phyloP scores from a whole-genome alignment of 129 eudicot species.

The Flaveria bidentis region DNA sequence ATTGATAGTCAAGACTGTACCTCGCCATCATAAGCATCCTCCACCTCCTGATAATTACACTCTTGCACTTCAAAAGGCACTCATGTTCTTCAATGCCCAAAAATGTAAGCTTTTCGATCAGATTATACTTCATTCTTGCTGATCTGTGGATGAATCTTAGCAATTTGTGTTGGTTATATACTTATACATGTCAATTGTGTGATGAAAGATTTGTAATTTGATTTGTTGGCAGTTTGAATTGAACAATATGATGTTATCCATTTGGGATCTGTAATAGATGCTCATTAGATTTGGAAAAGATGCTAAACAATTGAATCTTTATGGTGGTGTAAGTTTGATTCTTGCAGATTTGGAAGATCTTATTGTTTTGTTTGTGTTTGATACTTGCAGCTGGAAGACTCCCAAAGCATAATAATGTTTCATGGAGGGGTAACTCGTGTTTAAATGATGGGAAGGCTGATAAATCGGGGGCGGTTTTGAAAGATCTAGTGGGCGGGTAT shows the following conservation, averaged over 20 bases:
- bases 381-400: constrained; percentile 72
- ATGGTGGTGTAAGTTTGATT: neutral
- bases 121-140: too few species aligned
- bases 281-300: neutral
- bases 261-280: too few species aligned
- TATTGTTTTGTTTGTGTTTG: constrained; percentile 12
- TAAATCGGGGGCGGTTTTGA: constrained; percentile 44
- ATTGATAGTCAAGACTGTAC: constrained; percentile 63
- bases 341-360: neutral
- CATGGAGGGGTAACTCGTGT: constrained; percentile 91
- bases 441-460: constrained; percentile 71
- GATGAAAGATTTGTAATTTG: neutral
- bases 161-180: neutral
- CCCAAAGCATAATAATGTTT: constrained; percentile 82
- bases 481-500: constrained; percentile 80
- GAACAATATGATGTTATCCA: too few species aligned
- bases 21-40: constrained; percentile 55
- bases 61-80: constrained; percentile 70
- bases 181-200: neutral
- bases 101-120: constrained; percentile 17
- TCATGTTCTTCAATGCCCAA: constrained; percentile 86
- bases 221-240: neutral
- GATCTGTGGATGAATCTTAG: neutral
- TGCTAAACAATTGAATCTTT: neutral
- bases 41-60: constrained; percentile 90